Base-by-base conservation (phyloP, 2,329 filamentous ascomycete genomes). In the Fusarium cicatricum region DNA sequence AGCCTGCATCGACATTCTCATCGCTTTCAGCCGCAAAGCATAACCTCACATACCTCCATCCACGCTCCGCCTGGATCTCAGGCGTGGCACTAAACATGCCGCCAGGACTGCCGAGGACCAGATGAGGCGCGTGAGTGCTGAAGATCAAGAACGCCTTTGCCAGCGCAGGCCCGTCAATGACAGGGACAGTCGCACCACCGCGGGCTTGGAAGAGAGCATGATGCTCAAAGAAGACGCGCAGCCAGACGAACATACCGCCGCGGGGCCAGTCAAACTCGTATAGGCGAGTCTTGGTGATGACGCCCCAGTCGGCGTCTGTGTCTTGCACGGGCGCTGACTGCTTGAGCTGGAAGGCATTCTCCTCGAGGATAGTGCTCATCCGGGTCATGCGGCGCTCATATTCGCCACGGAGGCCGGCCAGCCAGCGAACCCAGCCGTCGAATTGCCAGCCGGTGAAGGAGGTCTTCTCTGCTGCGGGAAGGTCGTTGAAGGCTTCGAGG, bases 231-330 rank as follows among this genome's bases (percentile, higher is more conserved):
- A 86, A 82, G 57, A 95, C 76, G 51, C 85, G 82, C 4, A 96
- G 68, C 93, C 93, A 97, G 51, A 96, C 75, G 73, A 97, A 97
- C 92, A 97, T 97, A 70, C 93, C 93, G 31, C 88, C 93, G 23
- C 90, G 85, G 1, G 93, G 92, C 82, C 90, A 92, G 64, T 83
- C 76, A 70, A 96, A 97, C 39, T 87, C 85, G 73, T 88, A 90
- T 64, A 96, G 83, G 56, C 83, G 81, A 1, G 85, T 89, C 75
- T 90, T 92, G 68, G 88, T 87, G 40, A 96, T 82, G 55, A 93
- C 83, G 55, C 88, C 84, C 88, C 90, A 95, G 53, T 90, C 89
- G 34, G 83, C 76, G 31, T 81, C 77, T n/a, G 69, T 53, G 26
- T 72, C 65, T 39, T 75, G 75, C 38, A 77, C 65, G 3, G 79